These are phyloP conservation scores for Paxillus ammoniavirescens DNA, from an alignment of 768 basidiomycete genomes.

Conservation along the genomic window DNA sequence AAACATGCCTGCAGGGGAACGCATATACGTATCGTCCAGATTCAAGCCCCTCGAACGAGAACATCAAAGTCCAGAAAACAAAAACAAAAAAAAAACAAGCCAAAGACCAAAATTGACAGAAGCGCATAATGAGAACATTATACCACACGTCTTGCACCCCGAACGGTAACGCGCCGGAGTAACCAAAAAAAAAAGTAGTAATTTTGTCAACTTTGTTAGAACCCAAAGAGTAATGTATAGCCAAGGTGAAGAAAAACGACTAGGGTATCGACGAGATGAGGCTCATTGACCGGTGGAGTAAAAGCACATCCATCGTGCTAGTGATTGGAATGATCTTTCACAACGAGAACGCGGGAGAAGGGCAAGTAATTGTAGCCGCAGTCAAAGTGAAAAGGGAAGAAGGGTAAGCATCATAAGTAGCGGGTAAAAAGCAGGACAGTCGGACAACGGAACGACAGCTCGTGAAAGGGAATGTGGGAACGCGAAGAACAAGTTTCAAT, in stretches of 20 bases:
- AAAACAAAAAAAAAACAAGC: too few relatives aligned
- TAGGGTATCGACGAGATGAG: constrained; percentile 35
- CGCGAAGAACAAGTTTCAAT: not conserved
- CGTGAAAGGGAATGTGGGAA: not conserved
- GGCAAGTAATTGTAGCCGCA: not conserved
- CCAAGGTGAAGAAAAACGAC: not conserved
- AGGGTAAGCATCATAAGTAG: not conserved
- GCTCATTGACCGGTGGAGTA: constrained; percentile 33
- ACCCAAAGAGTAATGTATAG: not conserved
- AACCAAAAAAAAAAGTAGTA: too few relatives aligned
- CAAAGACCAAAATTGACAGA: too few relatives aligned
- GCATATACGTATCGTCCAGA: too few relatives aligned
- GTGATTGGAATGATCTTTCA: constrained; percentile 17
- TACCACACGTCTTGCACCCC: too few relatives aligned
- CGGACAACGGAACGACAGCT: constrained; percentile 9
- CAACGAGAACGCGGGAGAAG: constrained; percentile 1
- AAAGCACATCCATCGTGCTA: constrained; percentile 21
- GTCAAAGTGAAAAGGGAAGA: not conserved
- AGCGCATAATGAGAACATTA: too few relatives aligned
- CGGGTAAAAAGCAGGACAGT: constrained; percentile 3
- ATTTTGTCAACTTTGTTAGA: not conserved
- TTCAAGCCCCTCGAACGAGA: too few relatives aligned
- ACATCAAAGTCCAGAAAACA: too few relatives aligned
- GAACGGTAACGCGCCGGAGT: too few relatives aligned
- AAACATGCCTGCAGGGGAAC: too few relatives aligned